Evolutionary conservation across 768 basidiomycete genomes (phyloP), one percentile per base, ranked within the genome.

Genomic region (Pleurotus salmoneostramineus): DNA sequence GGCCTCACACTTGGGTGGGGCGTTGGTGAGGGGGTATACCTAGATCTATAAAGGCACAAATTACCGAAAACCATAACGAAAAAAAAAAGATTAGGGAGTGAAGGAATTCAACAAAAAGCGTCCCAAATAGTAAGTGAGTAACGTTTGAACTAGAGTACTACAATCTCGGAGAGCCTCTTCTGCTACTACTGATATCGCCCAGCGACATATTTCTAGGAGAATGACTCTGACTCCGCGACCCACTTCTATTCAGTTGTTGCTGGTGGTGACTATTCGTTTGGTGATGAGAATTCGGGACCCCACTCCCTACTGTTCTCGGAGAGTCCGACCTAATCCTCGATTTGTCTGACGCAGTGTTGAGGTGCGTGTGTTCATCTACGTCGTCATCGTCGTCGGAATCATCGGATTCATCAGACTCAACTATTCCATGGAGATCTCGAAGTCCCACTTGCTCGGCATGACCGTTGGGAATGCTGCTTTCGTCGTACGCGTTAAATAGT

Each of bases 401-500:
- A 56, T 77, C 77, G 45, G 37, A 45, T 45, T 45, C 44, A 77
- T 80, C 80, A 56, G 77, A 77, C 48, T 84, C 83, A 50, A 85
- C 86, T 50, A 85, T 87, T 74, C 94, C 93, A 40, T 78, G 73
- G 54, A 95, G 72, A 60, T 78, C 77, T 10, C 82, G 77, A 48
- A 95, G 65, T 10, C 85, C 85, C 44, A 89, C 75, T 56, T 50
- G 80, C 75, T 66, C 65, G 32, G 48, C 62, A 43, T 57, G 64
- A 21, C 14, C 61, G 34, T 42, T 61, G 31, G 54, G 64, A 12
- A 63, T 70, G 31, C 78, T 81, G 31, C 76, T 76, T 50, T 80
- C 84, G 56, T 88, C 91, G 63, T 89, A 93, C 10, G 91, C 80
- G 68, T 81, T 85, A 72, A 93, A 95, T 27, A 95, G 73, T 12